Conservation (phyloP, 106 monocot genomes). For the Narthecium ossifragum region DNA sequence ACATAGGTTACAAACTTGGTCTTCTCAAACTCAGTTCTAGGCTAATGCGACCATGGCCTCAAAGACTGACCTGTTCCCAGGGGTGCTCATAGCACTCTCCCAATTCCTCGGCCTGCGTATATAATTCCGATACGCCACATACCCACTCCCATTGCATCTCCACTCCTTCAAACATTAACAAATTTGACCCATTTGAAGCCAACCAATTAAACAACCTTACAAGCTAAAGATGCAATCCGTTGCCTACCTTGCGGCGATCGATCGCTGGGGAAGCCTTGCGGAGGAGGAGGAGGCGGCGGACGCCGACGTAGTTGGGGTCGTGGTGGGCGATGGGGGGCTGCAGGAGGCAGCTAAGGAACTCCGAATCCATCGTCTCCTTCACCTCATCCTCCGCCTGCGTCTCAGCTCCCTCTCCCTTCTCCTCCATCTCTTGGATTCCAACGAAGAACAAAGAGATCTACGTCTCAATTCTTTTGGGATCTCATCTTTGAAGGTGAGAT, state of each 20-base stretch:
- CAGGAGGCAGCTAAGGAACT: slow-evolving; percentile 70
- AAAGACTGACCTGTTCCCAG: slow-evolving; percentile 56
- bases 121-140: slow-evolving; percentile 75
- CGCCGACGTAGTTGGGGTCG: slow-evolving; percentile 61
- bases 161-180: slow-evolving; percentile 56
- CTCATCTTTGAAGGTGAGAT: no score
- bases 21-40: no score
- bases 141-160: slow-evolving; percentile 85
- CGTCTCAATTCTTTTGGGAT: no score
- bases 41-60: no score
- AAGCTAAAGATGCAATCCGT: background rate
- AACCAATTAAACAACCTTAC: background rate
- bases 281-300: slow-evolving; percentile 67
- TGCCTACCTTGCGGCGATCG: slow-evolving; percentile 43
- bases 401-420: slow-evolving; percentile 13
- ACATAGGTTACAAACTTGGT: background rate
- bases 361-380: slow-evolving; percentile 22
- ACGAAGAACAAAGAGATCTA: no score
- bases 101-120: slow-evolving; percentile 64
- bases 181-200: no score
- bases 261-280: slow-evolving; percentile 45
- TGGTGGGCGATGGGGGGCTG: slow-evolving; percentile 52
- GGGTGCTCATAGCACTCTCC: slow-evolving; percentile 50
- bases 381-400: background rate
- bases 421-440: slow-evolving; percentile 23